Percentiles rank a stretch among this genome's conserved stretches.
Conservation (phyloP, 2,329 filamentous ascomycete species). For the Talaromyces rugulosus region DNA sequence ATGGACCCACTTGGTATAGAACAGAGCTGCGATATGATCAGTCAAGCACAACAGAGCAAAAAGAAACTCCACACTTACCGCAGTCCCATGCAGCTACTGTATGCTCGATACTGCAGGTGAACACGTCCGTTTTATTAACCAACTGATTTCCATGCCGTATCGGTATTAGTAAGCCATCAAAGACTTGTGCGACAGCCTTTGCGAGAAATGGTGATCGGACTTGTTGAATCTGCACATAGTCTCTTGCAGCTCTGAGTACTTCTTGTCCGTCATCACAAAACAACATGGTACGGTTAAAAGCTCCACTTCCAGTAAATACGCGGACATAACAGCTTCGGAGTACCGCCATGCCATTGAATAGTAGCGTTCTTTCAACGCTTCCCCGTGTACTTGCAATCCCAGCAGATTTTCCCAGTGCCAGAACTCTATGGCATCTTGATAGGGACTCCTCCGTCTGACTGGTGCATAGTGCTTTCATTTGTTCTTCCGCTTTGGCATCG, state of each 20-base stretch:
- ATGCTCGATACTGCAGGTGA: slow-evolving; percentile 31
- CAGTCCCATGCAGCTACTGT: slow-evolving; percentile 31
- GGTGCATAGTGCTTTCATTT: slow-evolving; percentile 18
- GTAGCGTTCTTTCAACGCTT: slow-evolving; percentile 23
- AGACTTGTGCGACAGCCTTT: slow-evolving; percentile 24
- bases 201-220: slow-evolving; percentile 22
- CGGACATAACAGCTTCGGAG: slow-evolving; percentile 30
- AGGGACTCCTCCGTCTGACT: slow-evolving; percentile 24
- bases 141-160: slow-evolving; percentile 24
- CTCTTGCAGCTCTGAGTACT: slow-evolving; percentile 18
- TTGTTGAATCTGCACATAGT: slow-evolving; percentile 22
- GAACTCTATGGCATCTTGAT: slow-evolving; percentile 22
- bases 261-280: slow-evolving; percentile 24
- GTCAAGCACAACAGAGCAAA: not conserved
- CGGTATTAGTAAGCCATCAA: slow-evolving; percentile 24
- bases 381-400: slow-evolving; percentile 4
- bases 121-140: slow-evolving; percentile 27
- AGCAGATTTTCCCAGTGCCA: not conserved
- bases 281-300: slow-evolving; percentile 26
- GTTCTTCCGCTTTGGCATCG: slow-evolving; percentile 15
- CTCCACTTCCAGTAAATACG: slow-evolving; percentile 23
- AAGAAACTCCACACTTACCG: slow-evolving; percentile 15
- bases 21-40: slow-evolving; percentile 18
- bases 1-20: slow-evolving; percentile 32
- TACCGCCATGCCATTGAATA: slow-evolving; percentile 31